Evolutionary conservation across 257 asterid species (phyloP), one percentile per base, ranked within the genome.

Genomic region (Petunia axillaris): DNA sequence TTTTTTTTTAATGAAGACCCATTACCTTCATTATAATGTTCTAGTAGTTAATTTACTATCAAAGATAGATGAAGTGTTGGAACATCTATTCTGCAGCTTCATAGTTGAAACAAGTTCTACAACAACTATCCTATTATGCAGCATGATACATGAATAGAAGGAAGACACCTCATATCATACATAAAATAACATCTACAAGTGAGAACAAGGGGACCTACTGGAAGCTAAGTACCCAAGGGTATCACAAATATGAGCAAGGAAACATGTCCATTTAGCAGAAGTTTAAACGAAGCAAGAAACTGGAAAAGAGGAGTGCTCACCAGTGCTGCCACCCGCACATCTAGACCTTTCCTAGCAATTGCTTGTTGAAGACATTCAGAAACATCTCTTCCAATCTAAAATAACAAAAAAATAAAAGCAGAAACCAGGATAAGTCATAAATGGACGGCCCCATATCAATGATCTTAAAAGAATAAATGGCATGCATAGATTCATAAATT

Each of bases 361-460:
- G 97, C 98, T 78, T 84, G 82, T 79, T 90, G 89, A 66, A 94
- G 84, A 87, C 94, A 92, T 84, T 87, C 91, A 46, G 97, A 84
- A 79, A 92, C 94, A 76, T 94, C 91, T 79, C 83, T 88, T 36
- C 94, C 97, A 48, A 92, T 92, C 98, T 94, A 87, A 84, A 78
- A 84, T 41, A 9, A 44, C 53, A 57, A 63, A 39, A 44, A 43
- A 16, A 11, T 78, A 53, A 62, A 37, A 77, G 39, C 48, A 77
- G 25, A 60, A 35, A 50, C 15, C 35, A 50, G 36, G 60, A 3
- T 35, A 4, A 35, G 35, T 50, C 36, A 9, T 36, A 73, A 73
- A 48, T 35, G 15, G 77, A 11, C 3, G 35, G 50, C 52, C 57
- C 8, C 62, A 7, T 35, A 50, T 3, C 41, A 50, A 35, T 48